Conservation (phyloP, 257 asterid species). For the Solanum dulcamara region DNA sequence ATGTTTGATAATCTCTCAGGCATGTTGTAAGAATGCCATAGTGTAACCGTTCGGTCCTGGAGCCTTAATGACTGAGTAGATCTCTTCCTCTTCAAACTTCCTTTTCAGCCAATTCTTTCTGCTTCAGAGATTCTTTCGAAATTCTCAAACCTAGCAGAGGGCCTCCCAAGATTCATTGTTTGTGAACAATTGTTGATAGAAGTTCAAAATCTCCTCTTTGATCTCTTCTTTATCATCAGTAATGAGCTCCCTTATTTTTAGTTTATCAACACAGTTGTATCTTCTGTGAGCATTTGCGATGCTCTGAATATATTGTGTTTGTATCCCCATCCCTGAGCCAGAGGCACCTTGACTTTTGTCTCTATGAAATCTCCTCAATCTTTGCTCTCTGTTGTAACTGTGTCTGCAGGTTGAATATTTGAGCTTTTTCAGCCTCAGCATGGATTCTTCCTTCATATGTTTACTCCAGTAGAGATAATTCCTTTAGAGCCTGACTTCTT, state of each 20-base stretch:
- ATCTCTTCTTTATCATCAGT: background rate
- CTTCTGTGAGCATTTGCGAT: too few species aligned
- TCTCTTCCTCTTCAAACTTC: background rate
- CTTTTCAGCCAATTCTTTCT: background rate
- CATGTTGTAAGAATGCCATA: background rate
- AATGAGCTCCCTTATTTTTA: too few species aligned
- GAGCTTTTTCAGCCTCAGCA: too few species aligned
- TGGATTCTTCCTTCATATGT: too few species aligned
- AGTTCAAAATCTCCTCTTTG: background rate
- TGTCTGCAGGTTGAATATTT: background rate
- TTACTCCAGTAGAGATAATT: too few species aligned
- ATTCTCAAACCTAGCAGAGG: background rate
- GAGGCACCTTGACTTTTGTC: background rate
- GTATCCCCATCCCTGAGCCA: background rate
- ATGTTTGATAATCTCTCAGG: background rate
- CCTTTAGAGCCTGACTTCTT: background rate
- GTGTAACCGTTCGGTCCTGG: background rate
- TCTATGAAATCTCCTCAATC: background rate
- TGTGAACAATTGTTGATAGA: background rate
- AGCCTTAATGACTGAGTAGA: background rate
- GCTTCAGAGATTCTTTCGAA: background rate
- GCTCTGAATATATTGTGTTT: too few species aligned
- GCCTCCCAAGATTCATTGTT: background rate
- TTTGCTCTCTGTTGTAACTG: background rate
- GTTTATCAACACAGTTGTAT: too few species aligned